Base-by-base conservation (phyloP, 495 filamentous ascomycete species). In the Pyronema omphalodes region DNA sequence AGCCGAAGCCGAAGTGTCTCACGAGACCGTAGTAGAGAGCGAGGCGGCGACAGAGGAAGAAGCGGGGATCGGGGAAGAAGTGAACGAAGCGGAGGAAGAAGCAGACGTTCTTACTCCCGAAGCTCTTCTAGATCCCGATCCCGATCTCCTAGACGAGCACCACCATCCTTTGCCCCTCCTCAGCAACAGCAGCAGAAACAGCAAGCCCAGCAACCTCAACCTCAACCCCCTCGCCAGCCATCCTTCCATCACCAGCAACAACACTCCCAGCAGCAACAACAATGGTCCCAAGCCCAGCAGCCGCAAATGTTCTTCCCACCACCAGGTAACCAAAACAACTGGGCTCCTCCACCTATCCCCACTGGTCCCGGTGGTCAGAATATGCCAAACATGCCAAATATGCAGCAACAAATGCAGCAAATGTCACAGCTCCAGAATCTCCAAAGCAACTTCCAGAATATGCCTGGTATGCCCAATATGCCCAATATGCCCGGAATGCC, bases 331-430 rank as follows among this genome's bases (percentile, higher is more conserved):
- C 18, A 9, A 29, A 5, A 5, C 23, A 5, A 5, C 23, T 29
- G 23, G 23, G 23, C 23, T 29, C 23, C 1, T 5, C 23, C 23
- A 29, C 23, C 23, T 29, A 2, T 29, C 1, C 23, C 23, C 5
- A 5, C 2, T 1, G 23, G 23, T 12, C 17, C 12, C 39, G 17
- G 17, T 43, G 39, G 12, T 17, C 17, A 17, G 39, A 17, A 17
- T 12, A 43, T 17, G 17, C 12, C 1, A 43, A 43, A n/a, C 17
- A n/a, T 43, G 12, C n/a, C n/a, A n/a, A n/a, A n/a, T n/a, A 36
- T 40, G 1, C 57, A 55, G 9, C 55, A 45, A 3, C 57, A 57
- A 12, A 58, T 58, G 55, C 57, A 57, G 37, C 55, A 29, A 29
- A 29, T 29, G 23, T 5, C 1, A 5, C 23, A 29, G 23, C 23